phyloP scores from a whole-genome alignment of 306 rosid species.

The Sindora glabra region DNA sequence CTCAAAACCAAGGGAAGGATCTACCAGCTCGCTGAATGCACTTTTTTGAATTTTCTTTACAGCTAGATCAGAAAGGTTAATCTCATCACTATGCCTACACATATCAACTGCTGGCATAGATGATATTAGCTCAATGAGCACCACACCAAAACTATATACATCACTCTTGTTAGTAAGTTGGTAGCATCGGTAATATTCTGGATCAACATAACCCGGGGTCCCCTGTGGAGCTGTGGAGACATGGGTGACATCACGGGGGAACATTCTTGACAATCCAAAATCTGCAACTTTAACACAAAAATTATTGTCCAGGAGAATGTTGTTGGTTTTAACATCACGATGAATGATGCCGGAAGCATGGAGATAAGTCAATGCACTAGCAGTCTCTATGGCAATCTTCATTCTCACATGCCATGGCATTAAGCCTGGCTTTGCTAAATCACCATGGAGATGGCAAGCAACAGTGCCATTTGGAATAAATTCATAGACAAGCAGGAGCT shows the following conservation, averaged over 20 bases:
- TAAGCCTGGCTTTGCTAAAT: slow-evolving; percentile 11
- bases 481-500: slow-evolving; percentile 63
- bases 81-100: slow-evolving; percentile 41
- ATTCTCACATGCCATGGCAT: slow-evolving; percentile 47
- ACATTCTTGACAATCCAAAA: slow-evolving; percentile 57
- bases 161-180: slow-evolving; percentile 66
- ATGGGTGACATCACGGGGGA: slow-evolving; percentile 48
- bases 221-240: slow-evolving; percentile 72
- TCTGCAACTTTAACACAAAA: slow-evolving; percentile 56
- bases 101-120: slow-evolving; percentile 64
- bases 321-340: slow-evolving; percentile 64
- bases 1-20: slow-evolving; percentile 37
- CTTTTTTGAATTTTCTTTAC: slow-evolving; percentile 35
- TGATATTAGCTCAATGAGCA: slow-evolving; percentile 52
- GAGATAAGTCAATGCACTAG: slow-evolving; percentile 46
- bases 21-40: slow-evolving; percentile 34
- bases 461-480: slow-evolving; percentile 55
- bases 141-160: slow-evolving; percentile 61
- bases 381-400: slow-evolving; percentile 60
- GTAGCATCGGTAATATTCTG: slow-evolving; percentile 52
- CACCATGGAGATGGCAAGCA: slow-evolving; percentile 58
- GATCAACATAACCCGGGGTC: slow-evolving; percentile 67
- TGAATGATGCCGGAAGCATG: slow-evolving; percentile 58
- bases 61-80: slow-evolving; percentile 49
- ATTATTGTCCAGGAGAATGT: slow-evolving; percentile 50